A percentile compares a stretch with the other conserved stretches of the same genome.
phyloP scores from a whole-genome alignment of 805 yeast species.

The Saccharomycopsis sp. region DNA sequence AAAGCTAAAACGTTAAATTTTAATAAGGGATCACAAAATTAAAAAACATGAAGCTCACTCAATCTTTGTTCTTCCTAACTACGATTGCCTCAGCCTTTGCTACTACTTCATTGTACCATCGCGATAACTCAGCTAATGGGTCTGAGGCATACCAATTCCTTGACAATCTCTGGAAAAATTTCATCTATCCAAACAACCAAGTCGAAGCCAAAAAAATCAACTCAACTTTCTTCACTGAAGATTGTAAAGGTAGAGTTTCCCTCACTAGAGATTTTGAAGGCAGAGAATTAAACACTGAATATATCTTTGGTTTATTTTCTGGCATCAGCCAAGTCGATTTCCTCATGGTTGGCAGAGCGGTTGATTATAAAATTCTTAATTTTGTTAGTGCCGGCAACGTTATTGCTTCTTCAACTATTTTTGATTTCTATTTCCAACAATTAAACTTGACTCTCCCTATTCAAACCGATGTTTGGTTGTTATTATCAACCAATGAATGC shows the following conservation, averaged over 20 bases:
- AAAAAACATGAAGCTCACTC: too few relatives aligned
- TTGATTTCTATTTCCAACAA: conserved; percentile 21
- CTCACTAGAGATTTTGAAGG: conserved; percentile 24
- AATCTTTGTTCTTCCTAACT: background rate
- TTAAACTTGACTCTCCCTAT: conserved; percentile 21
- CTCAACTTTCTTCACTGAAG: conserved; percentile 23
- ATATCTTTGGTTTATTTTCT: conserved; percentile 24
- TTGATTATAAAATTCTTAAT: conserved; percentile 16
- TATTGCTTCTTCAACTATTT: conserved; percentile 17
- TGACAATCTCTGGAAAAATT: conserved; percentile 25
- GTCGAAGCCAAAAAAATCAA: conserved; percentile 23
- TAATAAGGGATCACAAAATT: too few relatives aligned
- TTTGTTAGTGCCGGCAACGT: conserved; percentile 20
- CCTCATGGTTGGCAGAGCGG: conserved; percentile 22
- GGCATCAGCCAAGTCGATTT: conserved; percentile 13
- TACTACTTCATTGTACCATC: background rate
- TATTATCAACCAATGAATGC: conserved; percentile 11
- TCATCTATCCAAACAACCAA: conserved; percentile 20
- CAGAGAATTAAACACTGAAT: conserved; percentile 25
- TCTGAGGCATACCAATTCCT: conserved; percentile 5
- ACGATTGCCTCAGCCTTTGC: background rate
- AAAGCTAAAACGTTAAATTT: too few relatives aligned
- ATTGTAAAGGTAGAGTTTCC: conserved; percentile 23
- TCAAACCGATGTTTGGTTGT: conserved; percentile 20
- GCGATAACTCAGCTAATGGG: background rate